phyloP scores from a whole-genome alignment of 202 grass and related monocot species.

The Bolboschoenoplectus hybrid region DNA sequence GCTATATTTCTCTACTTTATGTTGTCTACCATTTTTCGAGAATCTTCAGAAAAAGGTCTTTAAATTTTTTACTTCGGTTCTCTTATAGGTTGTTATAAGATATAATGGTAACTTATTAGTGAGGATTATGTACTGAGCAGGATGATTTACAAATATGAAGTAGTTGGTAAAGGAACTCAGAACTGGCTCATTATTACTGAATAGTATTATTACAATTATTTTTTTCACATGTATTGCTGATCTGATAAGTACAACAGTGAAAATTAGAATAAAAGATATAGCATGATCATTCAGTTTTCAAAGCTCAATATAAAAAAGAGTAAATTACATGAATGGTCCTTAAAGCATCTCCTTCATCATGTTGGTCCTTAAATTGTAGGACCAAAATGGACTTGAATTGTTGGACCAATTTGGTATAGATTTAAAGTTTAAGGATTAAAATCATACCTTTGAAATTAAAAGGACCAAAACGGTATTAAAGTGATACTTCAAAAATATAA shows the following conservation, averaged over 20 bases:
- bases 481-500: too few species aligned
- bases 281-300: background rate
- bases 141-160: background rate
- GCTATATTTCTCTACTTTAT: background rate
- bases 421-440: too few species aligned
- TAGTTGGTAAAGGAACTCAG: background rate
- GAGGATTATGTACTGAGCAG: background rate
- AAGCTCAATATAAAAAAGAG: background rate
- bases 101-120: background rate
- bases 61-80: background rate
- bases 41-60: background rate
- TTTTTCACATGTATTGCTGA: conserved; percentile 14
- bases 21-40: background rate
- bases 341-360: too few species aligned
- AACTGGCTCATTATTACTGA: background rate
- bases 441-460: too few species aligned
- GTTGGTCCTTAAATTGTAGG: too few species aligned
- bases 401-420: too few species aligned
- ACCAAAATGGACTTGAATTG: too few species aligned
- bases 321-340: too few species aligned
- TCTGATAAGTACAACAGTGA: background rate
- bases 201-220: background rate
- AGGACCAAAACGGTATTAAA: too few species aligned
- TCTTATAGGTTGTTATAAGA: conserved; percentile 6
- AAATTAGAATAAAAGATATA: background rate